These are phyloP conservation scores for Spongispora temasekensis DNA, from an alignment of 1,284 basidiomycete species.

Conservation along the genomic window DNA sequence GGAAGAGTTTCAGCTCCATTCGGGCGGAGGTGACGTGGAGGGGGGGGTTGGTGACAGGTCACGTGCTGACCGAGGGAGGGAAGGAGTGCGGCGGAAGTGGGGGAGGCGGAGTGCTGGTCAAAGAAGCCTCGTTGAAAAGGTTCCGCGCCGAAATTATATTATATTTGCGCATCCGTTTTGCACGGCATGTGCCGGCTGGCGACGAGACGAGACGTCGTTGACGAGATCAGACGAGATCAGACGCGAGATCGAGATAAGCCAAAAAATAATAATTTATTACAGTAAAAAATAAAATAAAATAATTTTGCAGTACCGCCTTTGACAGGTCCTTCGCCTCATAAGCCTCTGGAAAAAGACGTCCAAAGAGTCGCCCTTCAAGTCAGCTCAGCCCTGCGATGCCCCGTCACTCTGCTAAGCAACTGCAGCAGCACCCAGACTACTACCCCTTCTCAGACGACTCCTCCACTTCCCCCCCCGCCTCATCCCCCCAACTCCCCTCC, in stretches of 20 bases:
- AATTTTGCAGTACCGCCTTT: slow-evolving; percentile 40
- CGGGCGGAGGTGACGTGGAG: slow-evolving; percentile 12
- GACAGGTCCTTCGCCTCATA: slow-evolving; percentile 38
- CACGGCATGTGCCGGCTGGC: slow-evolving; percentile 32
- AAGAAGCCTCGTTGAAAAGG: slow-evolving; percentile 22
- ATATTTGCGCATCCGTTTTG: slow-evolving; percentile 30
- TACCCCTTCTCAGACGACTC: slow-evolving; percentile 26
- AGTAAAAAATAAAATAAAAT: no score
- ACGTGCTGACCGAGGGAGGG: no score
- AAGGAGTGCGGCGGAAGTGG: not conserved
- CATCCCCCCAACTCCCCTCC: slow-evolving; percentile 16
- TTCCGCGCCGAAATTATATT: slow-evolving; percentile 38
- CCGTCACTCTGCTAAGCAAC: slow-evolving; percentile 23
- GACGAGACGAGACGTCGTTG: no score
- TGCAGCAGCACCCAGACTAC: slow-evolving; percentile 13
- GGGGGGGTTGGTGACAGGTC: no score
- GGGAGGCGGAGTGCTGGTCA: slow-evolving; percentile 16
- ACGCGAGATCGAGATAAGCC: slow-evolving; percentile 30
- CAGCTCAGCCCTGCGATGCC: slow-evolving; percentile 26
- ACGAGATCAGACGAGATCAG: slow-evolving; percentile 16
- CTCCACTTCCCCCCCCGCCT: slow-evolving; percentile 23
- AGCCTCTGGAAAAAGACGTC: slow-evolving; percentile 27
- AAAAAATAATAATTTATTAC: not conserved
- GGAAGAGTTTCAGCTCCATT: no score
- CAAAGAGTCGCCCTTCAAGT: no score